Evolutionary conservation across 805 yeast genomes (phyloP).

Genomic region (Candida sithepensis): DNA sequence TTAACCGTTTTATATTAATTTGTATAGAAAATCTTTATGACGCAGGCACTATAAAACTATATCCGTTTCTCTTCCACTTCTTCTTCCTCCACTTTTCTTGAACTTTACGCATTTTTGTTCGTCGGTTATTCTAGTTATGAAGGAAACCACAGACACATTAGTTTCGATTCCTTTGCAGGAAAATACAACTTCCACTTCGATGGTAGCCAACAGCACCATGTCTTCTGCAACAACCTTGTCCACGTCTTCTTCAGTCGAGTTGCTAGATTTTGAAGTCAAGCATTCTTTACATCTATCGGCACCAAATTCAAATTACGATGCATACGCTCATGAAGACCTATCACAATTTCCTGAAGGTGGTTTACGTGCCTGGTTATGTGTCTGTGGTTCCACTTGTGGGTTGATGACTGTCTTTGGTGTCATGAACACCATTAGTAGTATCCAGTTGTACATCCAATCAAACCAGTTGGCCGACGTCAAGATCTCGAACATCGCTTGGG

Average conservation of each 20-base stretch:
- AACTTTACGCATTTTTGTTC: too few relatives aligned
- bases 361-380: slow-evolving; percentile 49
- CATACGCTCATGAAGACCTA: slow-evolving; percentile 23
- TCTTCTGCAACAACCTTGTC: neutral
- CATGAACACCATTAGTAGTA: slow-evolving; percentile 57
- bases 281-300: neutral
- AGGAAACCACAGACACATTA: neutral
- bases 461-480: slow-evolving; percentile 48
- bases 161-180: neutral
- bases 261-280: neutral
- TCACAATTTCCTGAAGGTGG: slow-evolving; percentile 60
- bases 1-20: too few relatives aligned
- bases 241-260: neutral
- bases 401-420: slow-evolving; percentile 53
- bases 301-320: slow-evolving; percentile 11
- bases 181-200: neutral
- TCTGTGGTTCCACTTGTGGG: slow-evolving; percentile 57
- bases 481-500: slow-evolving; percentile 59
- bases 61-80: too few relatives aligned
- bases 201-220: neutral
- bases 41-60: too few relatives aligned
- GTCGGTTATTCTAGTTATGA: neutral
- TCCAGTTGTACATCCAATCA: slow-evolving; percentile 57
- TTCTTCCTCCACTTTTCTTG: too few relatives aligned
- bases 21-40: too few relatives aligned